Evolutionary conservation across 1,284 basidiomycete species (phyloP), one percentile per base, ranked within the genome.

Genomic region (Prillingera fragicola): DNA sequence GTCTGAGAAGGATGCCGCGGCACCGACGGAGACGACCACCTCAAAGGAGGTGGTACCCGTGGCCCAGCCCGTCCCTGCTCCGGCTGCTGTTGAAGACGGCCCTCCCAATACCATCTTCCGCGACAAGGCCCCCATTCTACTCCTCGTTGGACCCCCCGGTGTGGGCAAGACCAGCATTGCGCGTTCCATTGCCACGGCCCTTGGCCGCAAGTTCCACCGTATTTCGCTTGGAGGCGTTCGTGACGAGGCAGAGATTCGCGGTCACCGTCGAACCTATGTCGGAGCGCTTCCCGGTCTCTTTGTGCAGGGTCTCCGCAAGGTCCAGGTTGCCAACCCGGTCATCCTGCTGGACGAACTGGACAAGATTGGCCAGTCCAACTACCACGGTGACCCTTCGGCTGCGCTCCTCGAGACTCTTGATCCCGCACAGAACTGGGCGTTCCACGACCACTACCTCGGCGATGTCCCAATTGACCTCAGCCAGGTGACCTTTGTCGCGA

Each of bases 221-320:
- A 95, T 98, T 73, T 90, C 87, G 12, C 90, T 97, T 4, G 94
- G 94, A 52, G 91, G 94, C 7, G 74, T 98, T 55, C 87, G 89
- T 42, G 94, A 97, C 62, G 91, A 96, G 5, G 94, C 94, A 34
- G 94, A 97, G 77, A 96, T 98, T 64, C 92, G 96, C 71, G 94
- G 94, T 2, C 94, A 98, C 69, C 76, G 94, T 56, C 75, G 94
- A 60, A 98, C 94, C 8, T 63, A 67, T 40, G 64, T 59, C 49
- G 86, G 85, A 29, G 89, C 90, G 0, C 78, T 97, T 41, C 94
- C 94, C 0, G 92, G 94, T 28, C 91, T 96, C 75, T 90, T 96
- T 41, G 94, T 96, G 28, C 91, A 96, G 68, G 92, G 90, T 1
- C 73, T 97, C 47, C 94, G 95, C 72, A 84, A 91, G 50, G 90